Percentiles rank a stretch among this genome's conserved stretches.
phyloP scores from a whole-genome alignment of 2,329 filamentous ascomycete genomes.

The Ophiognomonia clavigignenti-juglandacearum region DNA sequence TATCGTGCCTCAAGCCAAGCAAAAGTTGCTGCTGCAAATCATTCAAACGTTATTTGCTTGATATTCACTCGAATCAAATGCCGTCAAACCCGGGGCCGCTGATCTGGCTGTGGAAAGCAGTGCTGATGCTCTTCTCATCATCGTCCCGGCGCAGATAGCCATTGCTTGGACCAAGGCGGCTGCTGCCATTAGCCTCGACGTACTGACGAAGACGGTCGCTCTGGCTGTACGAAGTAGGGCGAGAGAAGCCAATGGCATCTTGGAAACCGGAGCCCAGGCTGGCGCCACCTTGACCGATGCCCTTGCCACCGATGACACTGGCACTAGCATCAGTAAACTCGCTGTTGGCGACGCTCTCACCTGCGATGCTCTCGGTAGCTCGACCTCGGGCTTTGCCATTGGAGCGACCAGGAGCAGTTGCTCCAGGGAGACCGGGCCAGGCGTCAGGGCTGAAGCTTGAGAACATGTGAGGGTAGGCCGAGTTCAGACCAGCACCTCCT shows the following conservation, averaged over 20 bases:
- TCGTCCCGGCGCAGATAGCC: conserved; percentile 76
- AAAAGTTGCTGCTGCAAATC: conserved; percentile 2
- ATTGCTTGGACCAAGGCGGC: conserved; percentile 62
- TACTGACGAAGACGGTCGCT: conserved; percentile 92
- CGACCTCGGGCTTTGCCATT: conserved; percentile 63
- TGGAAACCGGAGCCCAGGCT: conserved; percentile 79
- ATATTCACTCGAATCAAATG: conserved; percentile 27
- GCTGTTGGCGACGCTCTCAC: conserved; percentile 87
- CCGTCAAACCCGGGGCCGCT: conserved; percentile 52
- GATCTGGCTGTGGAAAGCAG: conserved; percentile 93
- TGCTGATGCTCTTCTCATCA: conserved; percentile 92
- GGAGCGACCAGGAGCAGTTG: conserved; percentile 51
- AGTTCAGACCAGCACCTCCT: conserved; percentile 73
- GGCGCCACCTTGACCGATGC: conserved; percentile 78
- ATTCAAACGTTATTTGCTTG: conserved; percentile 8
- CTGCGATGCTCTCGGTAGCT: conserved; percentile 73
- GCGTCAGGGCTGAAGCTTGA: conserved; percentile 81
- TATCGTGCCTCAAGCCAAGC: conserved; percentile 2
- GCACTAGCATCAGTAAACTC: conserved; percentile 82
- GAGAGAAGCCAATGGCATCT: conserved; percentile 62
- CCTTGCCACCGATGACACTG: conserved; percentile 71
- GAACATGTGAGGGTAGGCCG: conserved; percentile 92
- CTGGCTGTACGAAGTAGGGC: conserved; percentile 62
- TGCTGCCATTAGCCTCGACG: conserved; percentile 67
- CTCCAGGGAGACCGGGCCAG: conserved; percentile 80